phyloP scores from a whole-genome alignment of 1,139 yeast species.

The Magnusiomyces tetraspermus region DNA sequence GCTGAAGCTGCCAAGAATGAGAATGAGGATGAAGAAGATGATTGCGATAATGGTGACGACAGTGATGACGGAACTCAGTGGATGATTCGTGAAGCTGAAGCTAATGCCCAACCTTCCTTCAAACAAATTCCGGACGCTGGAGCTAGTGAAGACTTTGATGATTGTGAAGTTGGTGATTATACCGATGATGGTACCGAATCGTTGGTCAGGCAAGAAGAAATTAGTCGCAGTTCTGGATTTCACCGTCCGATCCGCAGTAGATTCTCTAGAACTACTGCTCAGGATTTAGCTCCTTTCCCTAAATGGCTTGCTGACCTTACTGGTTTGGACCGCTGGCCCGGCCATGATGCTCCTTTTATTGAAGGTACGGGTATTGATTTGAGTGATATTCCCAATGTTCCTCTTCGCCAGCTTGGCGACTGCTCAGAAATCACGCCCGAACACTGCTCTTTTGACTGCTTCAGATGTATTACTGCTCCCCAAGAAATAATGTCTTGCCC shows the following conservation, averaged over 20 bases:
- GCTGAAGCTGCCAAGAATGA: no score
- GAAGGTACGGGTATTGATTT: conserved; percentile 65
- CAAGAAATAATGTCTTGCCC: conserved; percentile 77
- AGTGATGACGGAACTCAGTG: conserved; percentile 4
- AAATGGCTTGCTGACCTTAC: conserved; percentile 69
- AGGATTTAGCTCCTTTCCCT: conserved; percentile 41
- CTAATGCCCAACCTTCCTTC: no score
- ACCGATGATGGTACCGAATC: conserved; percentile 24
- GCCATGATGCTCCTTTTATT: conserved; percentile 73
- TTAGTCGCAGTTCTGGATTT: not conserved
- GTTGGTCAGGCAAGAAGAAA: not conserved
- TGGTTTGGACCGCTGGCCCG: conserved; percentile 74
- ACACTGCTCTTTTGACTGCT: conserved; percentile 80
- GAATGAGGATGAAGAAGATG: conserved; percentile 16
- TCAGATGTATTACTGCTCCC: conserved; percentile 55
- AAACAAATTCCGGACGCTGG: no score
- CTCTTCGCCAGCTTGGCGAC: conserved; percentile 47
- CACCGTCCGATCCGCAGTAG: conserved; percentile 2
- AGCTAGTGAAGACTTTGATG: conserved; percentile 17
- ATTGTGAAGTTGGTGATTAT: conserved; percentile 23
- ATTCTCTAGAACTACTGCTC: conserved; percentile 2
- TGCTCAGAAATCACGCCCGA: conserved; percentile 44
- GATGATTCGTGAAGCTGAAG: conserved; percentile 19
- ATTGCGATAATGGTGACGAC: conserved; percentile 6
- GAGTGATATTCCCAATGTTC: conserved; percentile 39